phyloP scores from a whole-genome alignment of 2,329 filamentous ascomycete species.

The Colletotrichum sp. region DNA sequence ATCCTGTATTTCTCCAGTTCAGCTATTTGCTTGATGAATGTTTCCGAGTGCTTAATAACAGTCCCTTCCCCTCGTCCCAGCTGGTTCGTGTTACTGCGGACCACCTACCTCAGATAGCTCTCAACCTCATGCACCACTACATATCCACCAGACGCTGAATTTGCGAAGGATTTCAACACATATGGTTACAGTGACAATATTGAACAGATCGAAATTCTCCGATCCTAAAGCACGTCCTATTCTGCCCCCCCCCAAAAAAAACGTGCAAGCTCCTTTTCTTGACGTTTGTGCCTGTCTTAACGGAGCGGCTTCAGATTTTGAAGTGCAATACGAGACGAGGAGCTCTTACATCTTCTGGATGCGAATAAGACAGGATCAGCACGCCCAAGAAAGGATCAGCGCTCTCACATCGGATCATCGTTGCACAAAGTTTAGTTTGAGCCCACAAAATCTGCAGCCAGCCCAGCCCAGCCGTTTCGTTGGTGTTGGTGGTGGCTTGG shows the following conservation, averaged over 20 bases:
- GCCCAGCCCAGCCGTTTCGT: not conserved
- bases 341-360: not conserved
- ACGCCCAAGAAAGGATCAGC: not conserved
- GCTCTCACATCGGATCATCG: not conserved
- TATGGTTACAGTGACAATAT: not conserved
- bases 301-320: not conserved
- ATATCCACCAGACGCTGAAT: not conserved
- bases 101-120: no score
- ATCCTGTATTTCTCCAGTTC: no score
- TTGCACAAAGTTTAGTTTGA: not conserved
- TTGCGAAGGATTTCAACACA: not conserved
- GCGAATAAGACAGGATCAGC: not conserved
- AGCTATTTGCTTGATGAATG: no score
- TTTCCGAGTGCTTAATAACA: no score
- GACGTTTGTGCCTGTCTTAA: not conserved
- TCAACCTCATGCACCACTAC: not conserved
- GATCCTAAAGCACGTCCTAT: not conserved
- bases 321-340: not conserved
- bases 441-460: not conserved
- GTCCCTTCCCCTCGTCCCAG: not conserved
- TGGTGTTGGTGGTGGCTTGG: not conserved
- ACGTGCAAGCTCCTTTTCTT: not conserved
- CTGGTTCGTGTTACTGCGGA: not conserved
- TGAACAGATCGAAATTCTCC: rapidly evolving
- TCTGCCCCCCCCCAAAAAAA: no score